Conservation (phyloP, 2,329 filamentous ascomycete species). For the Colletotrichum spinosum region DNA sequence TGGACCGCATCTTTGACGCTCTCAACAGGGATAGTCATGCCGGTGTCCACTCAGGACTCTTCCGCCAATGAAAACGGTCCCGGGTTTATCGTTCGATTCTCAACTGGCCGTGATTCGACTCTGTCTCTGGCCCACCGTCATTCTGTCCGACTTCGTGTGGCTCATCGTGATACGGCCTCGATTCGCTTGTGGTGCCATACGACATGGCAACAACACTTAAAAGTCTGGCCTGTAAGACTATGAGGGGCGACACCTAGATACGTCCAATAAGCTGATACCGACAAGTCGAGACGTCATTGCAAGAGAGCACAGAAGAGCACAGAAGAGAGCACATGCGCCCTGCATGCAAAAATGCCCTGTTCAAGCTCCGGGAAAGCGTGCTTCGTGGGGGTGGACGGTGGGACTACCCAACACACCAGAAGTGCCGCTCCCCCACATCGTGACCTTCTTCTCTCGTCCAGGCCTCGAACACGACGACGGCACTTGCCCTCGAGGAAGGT, state of each 20-base stretch:
- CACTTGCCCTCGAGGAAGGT: neutral
- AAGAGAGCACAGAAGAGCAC: slow-evolving; percentile 38
- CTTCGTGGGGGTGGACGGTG: slow-evolving; percentile 34
- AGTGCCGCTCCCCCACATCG: slow-evolving; percentile 37
- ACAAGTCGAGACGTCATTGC: slow-evolving; percentile 44
- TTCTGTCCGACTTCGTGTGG: slow-evolving; percentile 12
- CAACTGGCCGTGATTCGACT: slow-evolving; percentile 6
- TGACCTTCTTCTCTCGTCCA: slow-evolving; percentile 11
- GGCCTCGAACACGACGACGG: slow-evolving; percentile 33
- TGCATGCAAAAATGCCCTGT: slow-evolving; percentile 38
- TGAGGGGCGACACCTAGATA: too few species aligned
- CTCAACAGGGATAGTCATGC: slow-evolving; percentile 22
- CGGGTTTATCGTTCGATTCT: slow-evolving; percentile 10
- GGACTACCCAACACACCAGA: slow-evolving; percentile 30
- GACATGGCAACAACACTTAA: neutral
- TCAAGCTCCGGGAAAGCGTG: slow-evolving; percentile 36
- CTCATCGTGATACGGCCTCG: slow-evolving; percentile 8
- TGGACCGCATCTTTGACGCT: slow-evolving; percentile 24
- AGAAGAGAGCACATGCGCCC: slow-evolving; percentile 38
- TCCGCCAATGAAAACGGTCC: slow-evolving; percentile 25
- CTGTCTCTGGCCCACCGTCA: slow-evolving; percentile 5
- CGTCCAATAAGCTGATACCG: slow-evolving; percentile 33
- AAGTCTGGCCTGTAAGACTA: too few species aligned
- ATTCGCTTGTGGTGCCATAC: neutral
- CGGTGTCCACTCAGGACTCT: slow-evolving; percentile 16